Conservation (phyloP, 345 rosid species). For the Moricandia moricandioides region DNA sequence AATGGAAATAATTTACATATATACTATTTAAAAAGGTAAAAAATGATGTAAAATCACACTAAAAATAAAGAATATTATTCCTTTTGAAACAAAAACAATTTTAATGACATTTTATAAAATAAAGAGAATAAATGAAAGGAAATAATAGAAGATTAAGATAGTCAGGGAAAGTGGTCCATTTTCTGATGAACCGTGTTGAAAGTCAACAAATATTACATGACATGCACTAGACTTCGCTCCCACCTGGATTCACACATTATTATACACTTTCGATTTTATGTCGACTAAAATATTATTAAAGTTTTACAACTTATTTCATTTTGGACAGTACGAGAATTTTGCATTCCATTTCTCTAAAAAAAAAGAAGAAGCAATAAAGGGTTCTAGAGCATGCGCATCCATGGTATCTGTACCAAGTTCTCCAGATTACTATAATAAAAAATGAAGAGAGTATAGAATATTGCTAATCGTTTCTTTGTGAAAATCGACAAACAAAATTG, state of each 20-base stretch:
- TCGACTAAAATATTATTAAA: neutral
- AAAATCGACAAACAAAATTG: too few species aligned
- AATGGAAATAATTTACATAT: too few species aligned
- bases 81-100: too few species aligned
- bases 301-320: neutral
- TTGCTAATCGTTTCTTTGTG: too few species aligned
- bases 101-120: too few species aligned
- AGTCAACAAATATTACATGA: conserved; percentile 26
- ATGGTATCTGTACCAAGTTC: too few species aligned
- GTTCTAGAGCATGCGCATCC: neutral
- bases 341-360: neutral
- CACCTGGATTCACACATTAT: conserved; percentile 29
- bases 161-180: conserved; percentile 34
- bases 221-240: conserved; percentile 30
- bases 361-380: neutral
- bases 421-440: too few species aligned
- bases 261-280: neutral
- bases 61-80: too few species aligned
- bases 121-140: neutral
- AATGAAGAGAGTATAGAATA: too few species aligned
- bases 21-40: too few species aligned
- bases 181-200: conserved; percentile 38
- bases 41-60: too few species aligned
- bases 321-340: neutral
- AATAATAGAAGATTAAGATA: neutral